A percentile compares a stretch with the other conserved stretches of the same genome.
Evolutionary conservation across 495 filamentous ascomycete genomes (phyloP).

Genomic region (Xylaria sp.): DNA sequence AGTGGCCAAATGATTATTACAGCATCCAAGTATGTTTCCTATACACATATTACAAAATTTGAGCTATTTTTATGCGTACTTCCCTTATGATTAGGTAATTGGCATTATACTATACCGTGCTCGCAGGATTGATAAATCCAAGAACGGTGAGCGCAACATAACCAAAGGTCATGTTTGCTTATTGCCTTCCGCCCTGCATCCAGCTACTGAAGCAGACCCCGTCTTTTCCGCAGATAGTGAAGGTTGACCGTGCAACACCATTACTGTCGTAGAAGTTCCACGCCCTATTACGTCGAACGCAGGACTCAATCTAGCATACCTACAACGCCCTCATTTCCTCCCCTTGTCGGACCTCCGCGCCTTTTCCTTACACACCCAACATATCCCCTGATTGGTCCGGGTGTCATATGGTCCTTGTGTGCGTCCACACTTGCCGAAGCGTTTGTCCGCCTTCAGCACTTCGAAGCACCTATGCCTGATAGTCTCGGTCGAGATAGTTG

Average conservation of each 20-base stretch:
- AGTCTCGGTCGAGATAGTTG: not conserved
- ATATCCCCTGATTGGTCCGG: not conserved
- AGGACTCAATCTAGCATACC: not conserved
- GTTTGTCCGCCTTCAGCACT: slow-evolving; percentile 2
- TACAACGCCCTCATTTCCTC: not conserved
- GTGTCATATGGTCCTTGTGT: slow-evolving; percentile 5
- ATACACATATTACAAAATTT: not conserved
- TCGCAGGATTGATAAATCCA: too few relatives aligned
- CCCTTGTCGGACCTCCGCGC: not conserved
- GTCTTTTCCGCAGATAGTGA: not conserved
- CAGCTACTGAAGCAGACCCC: not conserved
- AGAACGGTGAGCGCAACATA: too few relatives aligned
- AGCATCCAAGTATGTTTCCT: not conserved
- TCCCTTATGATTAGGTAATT: not conserved
- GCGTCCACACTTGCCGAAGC: slow-evolving; percentile 15
- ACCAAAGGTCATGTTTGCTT: too few relatives aligned
- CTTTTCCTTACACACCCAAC: not conserved
- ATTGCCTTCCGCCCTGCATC: not conserved
- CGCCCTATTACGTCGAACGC: not conserved
- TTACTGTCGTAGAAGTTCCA: not conserved
- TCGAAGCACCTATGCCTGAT: slow-evolving; percentile 9
- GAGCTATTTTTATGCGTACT: not conserved
- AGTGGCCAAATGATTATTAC: not conserved
- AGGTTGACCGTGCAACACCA: not conserved
- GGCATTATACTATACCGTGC: too few relatives aligned